Evolutionary conservation across 176 grass and related monocot species (phyloP).

Genomic region (Saccharum officinarum): DNA sequence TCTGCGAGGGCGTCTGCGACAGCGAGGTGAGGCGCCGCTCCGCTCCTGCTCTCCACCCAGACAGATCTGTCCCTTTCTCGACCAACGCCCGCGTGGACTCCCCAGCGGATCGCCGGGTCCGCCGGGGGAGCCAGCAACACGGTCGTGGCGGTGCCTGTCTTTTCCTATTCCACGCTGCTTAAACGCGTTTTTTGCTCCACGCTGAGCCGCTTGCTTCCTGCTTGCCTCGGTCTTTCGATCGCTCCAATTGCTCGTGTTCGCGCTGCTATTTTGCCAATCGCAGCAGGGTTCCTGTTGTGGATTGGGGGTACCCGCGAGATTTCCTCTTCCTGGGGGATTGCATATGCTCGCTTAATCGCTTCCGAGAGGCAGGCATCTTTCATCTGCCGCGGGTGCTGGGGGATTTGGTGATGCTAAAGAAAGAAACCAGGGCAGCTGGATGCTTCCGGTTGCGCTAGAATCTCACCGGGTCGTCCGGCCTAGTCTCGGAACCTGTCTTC

Average conservation of each 20-base stretch:
- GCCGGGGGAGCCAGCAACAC: background rate
- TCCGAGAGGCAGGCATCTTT: background rate
- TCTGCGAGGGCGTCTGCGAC: slow-evolving; percentile 78
- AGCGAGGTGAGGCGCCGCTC: slow-evolving; percentile 57
- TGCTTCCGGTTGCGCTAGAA: slow-evolving; percentile 41
- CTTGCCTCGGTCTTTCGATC: too few relatives aligned
- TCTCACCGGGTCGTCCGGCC: slow-evolving; percentile 9
- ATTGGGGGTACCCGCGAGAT: too few relatives aligned
- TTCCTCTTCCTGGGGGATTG: too few relatives aligned
- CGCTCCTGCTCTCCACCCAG: background rate
- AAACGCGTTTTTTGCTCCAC: too few relatives aligned
- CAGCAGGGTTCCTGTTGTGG: too few relatives aligned
- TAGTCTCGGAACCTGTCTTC: slow-evolving; percentile 37
- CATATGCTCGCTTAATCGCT: background rate
- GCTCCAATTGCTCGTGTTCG: too few relatives aligned
- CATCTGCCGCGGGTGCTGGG: background rate
- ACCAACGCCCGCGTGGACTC: too few relatives aligned
- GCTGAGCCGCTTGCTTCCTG: too few relatives aligned
- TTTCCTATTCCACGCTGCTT: background rate
- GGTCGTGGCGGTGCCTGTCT: background rate
- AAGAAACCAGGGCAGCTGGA: background rate
- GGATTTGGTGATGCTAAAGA: background rate
- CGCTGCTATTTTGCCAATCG: too few relatives aligned
- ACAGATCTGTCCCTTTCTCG: slow-evolving; percentile 24
- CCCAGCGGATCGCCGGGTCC: background rate